Evolutionary conservation across 257 asterid genomes (phyloP).

Genomic region (Avicennia marina): DNA sequence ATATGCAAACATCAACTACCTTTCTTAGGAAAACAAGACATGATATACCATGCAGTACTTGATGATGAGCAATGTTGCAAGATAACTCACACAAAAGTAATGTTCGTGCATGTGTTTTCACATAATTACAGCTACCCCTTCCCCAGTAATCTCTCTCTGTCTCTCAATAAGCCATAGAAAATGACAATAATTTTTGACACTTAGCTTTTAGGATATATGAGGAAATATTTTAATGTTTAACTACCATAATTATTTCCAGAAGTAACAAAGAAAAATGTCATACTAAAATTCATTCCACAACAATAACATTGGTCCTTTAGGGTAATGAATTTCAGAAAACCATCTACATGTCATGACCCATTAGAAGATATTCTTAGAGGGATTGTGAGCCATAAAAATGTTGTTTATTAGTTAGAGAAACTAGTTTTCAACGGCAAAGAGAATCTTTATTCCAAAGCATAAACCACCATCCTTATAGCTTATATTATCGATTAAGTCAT

Average conservation of each 20-base stretch:
- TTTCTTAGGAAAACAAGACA: neutral
- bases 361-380: neutral
- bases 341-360: neutral
- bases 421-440: neutral
- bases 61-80: neutral
- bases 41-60: neutral
- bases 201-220: neutral
- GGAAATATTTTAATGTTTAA: neutral
- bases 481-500: conserved; percentile 13
- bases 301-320: too few relatives aligned
- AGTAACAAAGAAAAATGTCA: neutral
- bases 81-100: conserved; percentile 1
- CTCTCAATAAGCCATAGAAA: too few relatives aligned
- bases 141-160: too few relatives aligned
- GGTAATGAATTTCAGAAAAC: neutral
- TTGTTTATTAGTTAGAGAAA: neutral
- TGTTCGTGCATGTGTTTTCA: too few relatives aligned
- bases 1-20: too few relatives aligned
- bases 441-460: neutral
- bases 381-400: neutral
- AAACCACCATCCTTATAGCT: neutral
- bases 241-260: neutral
- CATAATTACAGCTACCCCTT: neutral
- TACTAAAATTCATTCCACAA: neutral
- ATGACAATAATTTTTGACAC: neutral